Evolutionary conservation across 257 asterid genomes (phyloP), one percentile per base, ranked within the genome.

Genomic region (Echites panduratus): DNA sequence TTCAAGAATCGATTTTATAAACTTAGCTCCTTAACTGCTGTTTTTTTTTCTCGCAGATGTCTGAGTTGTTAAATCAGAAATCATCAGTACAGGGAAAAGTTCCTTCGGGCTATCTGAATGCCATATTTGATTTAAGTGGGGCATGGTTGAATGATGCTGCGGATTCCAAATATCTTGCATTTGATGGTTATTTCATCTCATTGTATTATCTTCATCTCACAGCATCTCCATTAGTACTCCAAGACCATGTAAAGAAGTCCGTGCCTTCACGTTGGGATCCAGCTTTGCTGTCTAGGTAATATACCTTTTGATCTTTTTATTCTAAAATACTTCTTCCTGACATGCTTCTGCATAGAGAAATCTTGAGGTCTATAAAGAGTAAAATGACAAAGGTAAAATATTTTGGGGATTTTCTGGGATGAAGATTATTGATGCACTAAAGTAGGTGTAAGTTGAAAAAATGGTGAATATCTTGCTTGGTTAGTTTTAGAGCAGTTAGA

Each of bases 241-340:
- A 89, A 67, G 97, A 88, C 73, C 85, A 89, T 79, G 99, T 94
- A 68, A 94, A 94, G 86, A 94, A 89, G 76, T 81, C 96, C 68
- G 99, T 94, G 76, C 99, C 97, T 22, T 82, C 96, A 45, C 92
- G 81, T 63, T 94, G 99, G 97, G 93, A 94, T 87, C 97, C 99
- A 27, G 89, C 95, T 71, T 73, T 87, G 44, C 85, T 94, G 47
- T 91, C 97, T 85, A 91, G 96, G 97, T 91, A 82, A 75, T 43
- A 67, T 83, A 68, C 70, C 11, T 54, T 63, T 58, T 48, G 3
- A 14, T 48, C 16, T 53, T 63, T 35, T 43, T 19, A 5, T 26
- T 0, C 59, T 57, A 7, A 13, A 11, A 19, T 24, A 48, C 26
- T 2, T 9, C 19, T 4, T 40, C 20, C 40, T 24, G 12, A 24